A percentile compares a stretch with the other conserved stretches of the same genome.
Conservation (phyloP, 1,284 basidiomycete genomes). For the Sporisorium reilianum region DNA sequence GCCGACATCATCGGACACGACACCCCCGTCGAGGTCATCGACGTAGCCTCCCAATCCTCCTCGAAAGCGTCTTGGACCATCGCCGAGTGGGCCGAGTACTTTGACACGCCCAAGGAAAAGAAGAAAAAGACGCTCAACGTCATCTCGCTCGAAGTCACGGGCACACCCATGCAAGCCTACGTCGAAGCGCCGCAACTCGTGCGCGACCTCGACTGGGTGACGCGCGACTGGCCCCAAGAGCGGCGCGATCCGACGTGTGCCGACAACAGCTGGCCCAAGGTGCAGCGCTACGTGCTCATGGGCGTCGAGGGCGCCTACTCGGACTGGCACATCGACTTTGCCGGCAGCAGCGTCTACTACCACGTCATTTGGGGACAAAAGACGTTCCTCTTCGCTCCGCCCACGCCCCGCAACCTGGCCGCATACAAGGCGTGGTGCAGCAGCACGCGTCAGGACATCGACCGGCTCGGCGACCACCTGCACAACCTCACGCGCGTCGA, state of each 20-base stretch:
- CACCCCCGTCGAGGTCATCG: conserved; percentile 64
- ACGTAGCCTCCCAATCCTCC: conserved; percentile 69
- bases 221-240: conserved; percentile 84
- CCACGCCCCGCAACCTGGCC: conserved; percentile 86
- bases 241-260: conserved; percentile 48
- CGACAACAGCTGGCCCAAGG: conserved; percentile 80
- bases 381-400: conserved; percentile 91
- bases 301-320: conserved; percentile 85
- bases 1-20: conserved; percentile 77
- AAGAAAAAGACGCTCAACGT: conserved; percentile 83
- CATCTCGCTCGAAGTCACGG: conserved; percentile 86
- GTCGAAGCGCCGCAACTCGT: conserved; percentile 80
- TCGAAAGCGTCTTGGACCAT: conserved; percentile 78
- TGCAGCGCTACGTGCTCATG: conserved; percentile 96
- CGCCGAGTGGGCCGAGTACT: conserved; percentile 90
- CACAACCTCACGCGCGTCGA: conserved; percentile 89
- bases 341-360: conserved; percentile 51
- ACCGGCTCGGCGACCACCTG: conserved; percentile 90
- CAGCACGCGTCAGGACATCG: conserved; percentile 82
- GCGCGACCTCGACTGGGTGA: conserved; percentile 94
- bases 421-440: conserved; percentile 82
- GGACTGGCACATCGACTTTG: conserved; percentile 70
- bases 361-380: conserved; percentile 70
- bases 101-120: conserved; percentile 75
- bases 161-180: conserved; percentile 79